These are phyloP conservation scores for Botryosphaeria agaves DNA, from an alignment of 2,329 filamentous ascomycete genomes.

Conservation along the genomic window DNA sequence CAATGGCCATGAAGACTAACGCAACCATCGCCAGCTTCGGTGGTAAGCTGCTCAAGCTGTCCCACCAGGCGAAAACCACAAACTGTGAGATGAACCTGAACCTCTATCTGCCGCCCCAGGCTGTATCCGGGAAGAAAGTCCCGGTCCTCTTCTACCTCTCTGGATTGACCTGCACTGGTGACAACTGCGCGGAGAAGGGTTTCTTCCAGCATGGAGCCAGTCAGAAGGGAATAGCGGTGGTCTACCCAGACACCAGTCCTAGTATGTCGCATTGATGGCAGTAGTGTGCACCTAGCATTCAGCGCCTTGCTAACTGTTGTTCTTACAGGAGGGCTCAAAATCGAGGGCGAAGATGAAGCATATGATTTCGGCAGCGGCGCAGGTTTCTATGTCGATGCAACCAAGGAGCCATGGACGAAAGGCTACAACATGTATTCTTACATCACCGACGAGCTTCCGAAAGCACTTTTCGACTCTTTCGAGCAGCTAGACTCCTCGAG, in stretches of 20 bases:
- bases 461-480: constrained; percentile 55
- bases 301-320: too few relatives aligned
- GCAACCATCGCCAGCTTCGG: constrained; percentile 83
- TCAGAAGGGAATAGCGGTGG: constrained; percentile 69
- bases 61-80: constrained; percentile 63
- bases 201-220: constrained; percentile 81
- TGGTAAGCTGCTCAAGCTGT: constrained; percentile 86
- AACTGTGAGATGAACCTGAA: constrained; percentile 85
- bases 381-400: constrained; percentile 89
- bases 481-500: constrained; percentile 49
- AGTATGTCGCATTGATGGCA: too few relatives aligned
- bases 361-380: constrained; percentile 90
- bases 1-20: constrained; percentile 76
- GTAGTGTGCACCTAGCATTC: too few relatives aligned
- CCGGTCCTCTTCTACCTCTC: constrained; percentile 88
- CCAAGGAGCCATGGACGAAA: constrained; percentile 49
- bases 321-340: constrained; percentile 48
- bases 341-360: constrained; percentile 68
- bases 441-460: constrained; percentile 74
- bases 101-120: constrained; percentile 70
- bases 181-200: constrained; percentile 60
- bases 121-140: constrained; percentile 43
- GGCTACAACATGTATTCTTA: constrained; percentile 95
- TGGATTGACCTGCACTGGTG: constrained; percentile 84
- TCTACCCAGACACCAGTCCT: constrained; percentile 91